Conservation (phyloP, 1,284 basidiomycete species). For the Pascua guehoae region DNA sequence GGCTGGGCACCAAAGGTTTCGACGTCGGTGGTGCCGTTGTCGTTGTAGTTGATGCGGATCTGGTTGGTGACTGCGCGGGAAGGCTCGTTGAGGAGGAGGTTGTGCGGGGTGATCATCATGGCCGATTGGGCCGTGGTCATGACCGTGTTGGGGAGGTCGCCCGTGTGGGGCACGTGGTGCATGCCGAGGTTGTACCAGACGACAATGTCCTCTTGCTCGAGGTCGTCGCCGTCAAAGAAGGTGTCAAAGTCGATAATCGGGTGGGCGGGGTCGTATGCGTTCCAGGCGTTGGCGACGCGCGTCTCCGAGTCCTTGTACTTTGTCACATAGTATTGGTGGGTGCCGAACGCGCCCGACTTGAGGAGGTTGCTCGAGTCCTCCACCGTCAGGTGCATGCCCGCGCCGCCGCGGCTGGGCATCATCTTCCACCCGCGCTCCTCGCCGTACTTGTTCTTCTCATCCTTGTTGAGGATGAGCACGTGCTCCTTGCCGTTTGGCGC, state of each 20-base stretch:
- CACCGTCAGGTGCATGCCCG: conserved; percentile 32
- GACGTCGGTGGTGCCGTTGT: conserved; percentile 19
- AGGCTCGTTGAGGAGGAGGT: conserved; percentile 53
- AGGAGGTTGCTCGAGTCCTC: conserved; percentile 37
- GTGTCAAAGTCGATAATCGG: conserved; percentile 54
- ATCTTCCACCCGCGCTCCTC: conserved; percentile 53
- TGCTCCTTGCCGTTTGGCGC: conserved; percentile 37
- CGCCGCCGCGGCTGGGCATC: conserved; percentile 8
- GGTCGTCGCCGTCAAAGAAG: conserved; percentile 41
- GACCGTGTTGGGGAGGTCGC: conserved; percentile 56
- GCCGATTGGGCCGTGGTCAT: conserved; percentile 58
- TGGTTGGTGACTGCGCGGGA: conserved; percentile 28
- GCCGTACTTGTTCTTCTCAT: conserved; percentile 54
- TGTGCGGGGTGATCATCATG: conserved; percentile 61
- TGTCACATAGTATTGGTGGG: conserved; percentile 31
- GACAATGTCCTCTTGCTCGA: conserved; percentile 45
- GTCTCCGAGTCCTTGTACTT: conserved; percentile 59
- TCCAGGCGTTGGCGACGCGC: conserved; percentile 62
- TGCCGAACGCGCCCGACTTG: conserved; percentile 31
- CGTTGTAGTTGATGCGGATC: conserved; percentile 34
- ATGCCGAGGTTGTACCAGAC: conserved; percentile 54
- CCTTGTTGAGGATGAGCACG: conserved; percentile 30
- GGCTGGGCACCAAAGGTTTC: conserved; percentile 26
- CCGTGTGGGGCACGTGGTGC: conserved; percentile 55
- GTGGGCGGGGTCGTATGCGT: conserved; percentile 60